phyloP scores from a whole-genome alignment of 2,329 filamentous ascomycete species.

The Talaromyces sp. region DNA sequence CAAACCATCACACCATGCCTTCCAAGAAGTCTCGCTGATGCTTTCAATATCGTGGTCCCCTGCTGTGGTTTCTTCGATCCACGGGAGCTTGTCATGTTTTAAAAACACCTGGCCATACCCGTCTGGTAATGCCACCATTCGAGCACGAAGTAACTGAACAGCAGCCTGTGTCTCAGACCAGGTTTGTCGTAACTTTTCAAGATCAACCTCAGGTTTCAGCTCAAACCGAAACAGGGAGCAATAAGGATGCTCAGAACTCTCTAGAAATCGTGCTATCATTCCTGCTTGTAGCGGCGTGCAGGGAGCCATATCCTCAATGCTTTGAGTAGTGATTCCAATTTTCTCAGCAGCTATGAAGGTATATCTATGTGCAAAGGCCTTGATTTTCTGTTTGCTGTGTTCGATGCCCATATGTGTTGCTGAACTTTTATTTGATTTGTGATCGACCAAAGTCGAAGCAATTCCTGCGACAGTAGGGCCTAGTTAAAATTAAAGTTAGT shows the following conservation, averaged over 20 bases:
- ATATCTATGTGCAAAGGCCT: constrained; percentile 60
- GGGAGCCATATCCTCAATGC: constrained; percentile 69
- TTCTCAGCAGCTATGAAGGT: constrained; percentile 46
- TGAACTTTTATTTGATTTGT: neutral
- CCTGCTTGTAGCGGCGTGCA: constrained; percentile 84
- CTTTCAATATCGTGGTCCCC: constrained; percentile 25
- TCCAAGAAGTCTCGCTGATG: constrained; percentile 31
- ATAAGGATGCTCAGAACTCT: constrained; percentile 56
- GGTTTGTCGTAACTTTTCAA: constrained; percentile 46
- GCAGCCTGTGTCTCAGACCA: constrained; percentile 51
- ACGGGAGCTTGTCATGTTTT: constrained; percentile 38
- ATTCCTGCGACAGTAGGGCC: constrained; percentile 37
- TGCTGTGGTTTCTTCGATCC: constrained; percentile 35
- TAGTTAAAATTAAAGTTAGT: constrained; percentile 9
- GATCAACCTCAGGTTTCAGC: constrained; percentile 43
- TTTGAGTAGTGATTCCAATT: constrained; percentile 45
- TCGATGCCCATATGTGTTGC: constrained; percentile 24
- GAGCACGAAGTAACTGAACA: constrained; percentile 64
- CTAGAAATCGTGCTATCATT: constrained; percentile 67
- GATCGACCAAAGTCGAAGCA: constrained; percentile 19
- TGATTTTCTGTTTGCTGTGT: constrained; percentile 55
- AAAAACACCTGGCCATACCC: constrained; percentile 71
- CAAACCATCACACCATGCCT: constrained; percentile 53
- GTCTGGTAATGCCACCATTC: constrained; percentile 66
- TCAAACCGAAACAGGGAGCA: constrained; percentile 68